Evolutionary conservation across 257 asterid genomes (phyloP), one percentile per base, ranked within the genome.

Genomic region (Agastache rugosa): DNA sequence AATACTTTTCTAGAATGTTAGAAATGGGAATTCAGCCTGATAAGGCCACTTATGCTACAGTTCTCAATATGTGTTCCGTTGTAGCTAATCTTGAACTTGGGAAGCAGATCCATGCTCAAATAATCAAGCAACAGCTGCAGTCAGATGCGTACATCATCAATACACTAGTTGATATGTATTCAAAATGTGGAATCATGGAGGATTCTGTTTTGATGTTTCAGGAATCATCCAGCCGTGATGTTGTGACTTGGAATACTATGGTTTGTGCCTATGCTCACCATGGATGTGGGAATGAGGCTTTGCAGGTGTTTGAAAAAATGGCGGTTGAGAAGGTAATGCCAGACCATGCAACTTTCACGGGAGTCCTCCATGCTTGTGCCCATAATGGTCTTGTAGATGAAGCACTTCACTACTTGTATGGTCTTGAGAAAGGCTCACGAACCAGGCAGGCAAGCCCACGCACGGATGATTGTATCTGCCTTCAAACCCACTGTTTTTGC

Each of bases 231-330:
- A 29, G 34, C 34, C 34, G 34, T 29, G 34, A 29, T 29, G 4
- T 29, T 31, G 37, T 31, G 37, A 31, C 42, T 37, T 37, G 42
- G 42, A 37, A 1, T 8, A 37, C 42, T 8, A 37, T 37, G 11
- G 42, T 85, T 19, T 91, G 96, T 62, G 95, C 96, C 11, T 91
- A 84, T 63, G 91, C 97, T 16, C 85, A 88, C 63, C 98, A 91
- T 44, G 96, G 97, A 29, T 84, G 77, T 45, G 97, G 92, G 2
- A 37, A 37, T 1, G 42, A 37, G 42, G 42, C 42, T 37, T 37
- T 37, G 42, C 42, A 8, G 11, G 42, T 37, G 10, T 93, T 93
- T 20, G 81, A 81, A 64, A 76, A 76, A 34, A 91, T 93, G 97
- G 87, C 84, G 54, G 61, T 70, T 0, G 87, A 82, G 55, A 84